Evolutionary conservation across 805 yeast genomes (phyloP).

Genomic region (Starmerella geochares): DNA sequence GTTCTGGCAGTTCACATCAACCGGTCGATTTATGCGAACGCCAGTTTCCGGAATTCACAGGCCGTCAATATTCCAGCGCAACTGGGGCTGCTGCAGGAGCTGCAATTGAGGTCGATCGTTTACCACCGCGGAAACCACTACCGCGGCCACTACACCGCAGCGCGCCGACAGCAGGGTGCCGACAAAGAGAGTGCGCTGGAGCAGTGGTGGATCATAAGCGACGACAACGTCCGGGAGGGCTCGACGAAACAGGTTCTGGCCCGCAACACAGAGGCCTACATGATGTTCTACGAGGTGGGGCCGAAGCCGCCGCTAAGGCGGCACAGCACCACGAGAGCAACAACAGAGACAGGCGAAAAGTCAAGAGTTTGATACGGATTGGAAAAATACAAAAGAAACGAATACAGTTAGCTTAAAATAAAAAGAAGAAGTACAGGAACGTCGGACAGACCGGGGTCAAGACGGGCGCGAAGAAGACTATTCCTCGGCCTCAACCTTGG

Average conservation of each 20-base stretch:
- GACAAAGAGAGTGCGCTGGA: slow-evolving; percentile 29
- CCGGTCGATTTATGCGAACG: slow-evolving; percentile 55
- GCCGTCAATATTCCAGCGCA: slow-evolving; percentile 50
- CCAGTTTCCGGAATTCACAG: slow-evolving; percentile 56
- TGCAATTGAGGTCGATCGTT: slow-evolving; percentile 59
- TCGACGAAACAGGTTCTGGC: slow-evolving; percentile 46
- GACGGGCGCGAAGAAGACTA: background rate
- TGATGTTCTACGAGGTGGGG: slow-evolving; percentile 65
- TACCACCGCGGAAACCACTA: slow-evolving; percentile 83
- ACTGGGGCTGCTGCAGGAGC: slow-evolving; percentile 29
- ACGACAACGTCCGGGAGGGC: slow-evolving; percentile 57
- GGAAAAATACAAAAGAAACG: background rate
- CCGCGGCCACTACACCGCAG: slow-evolving; percentile 86
- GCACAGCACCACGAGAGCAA: background rate
- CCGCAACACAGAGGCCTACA: slow-evolving; percentile 70
- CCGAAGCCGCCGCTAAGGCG: background rate
- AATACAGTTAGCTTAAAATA: background rate
- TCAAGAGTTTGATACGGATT: background rate
- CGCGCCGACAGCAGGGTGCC: slow-evolving; percentile 44
- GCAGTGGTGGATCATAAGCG: slow-evolving; percentile 72
- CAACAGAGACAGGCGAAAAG: background rate
- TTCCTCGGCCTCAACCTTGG: slow-evolving; percentile 29
- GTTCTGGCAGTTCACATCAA: slow-evolving; percentile 74
- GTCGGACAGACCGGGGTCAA: no score
- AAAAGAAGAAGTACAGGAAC: no score